phyloP scores from a whole-genome alignment of 305 asterid species.

The Plantago lanceolata region DNA sequence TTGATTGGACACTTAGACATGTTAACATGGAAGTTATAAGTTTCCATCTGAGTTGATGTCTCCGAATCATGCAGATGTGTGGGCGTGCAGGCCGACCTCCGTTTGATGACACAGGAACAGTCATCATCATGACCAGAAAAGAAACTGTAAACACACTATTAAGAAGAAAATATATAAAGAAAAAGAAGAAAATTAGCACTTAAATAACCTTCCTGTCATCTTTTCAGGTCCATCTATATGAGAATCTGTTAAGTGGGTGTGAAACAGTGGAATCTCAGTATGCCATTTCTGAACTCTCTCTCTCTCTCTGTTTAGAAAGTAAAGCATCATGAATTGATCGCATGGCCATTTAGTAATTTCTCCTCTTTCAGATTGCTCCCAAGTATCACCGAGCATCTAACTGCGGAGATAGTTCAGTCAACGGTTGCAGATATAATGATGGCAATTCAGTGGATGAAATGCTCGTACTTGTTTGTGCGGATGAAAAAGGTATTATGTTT shows the following conservation, averaged over 20 bases:
- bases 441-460: constrained; percentile 94
- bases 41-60: constrained; percentile 13
- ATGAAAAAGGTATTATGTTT: constrained; percentile 74
- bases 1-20: constrained; percentile 22
- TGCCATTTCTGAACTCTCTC: constrained; percentile 37
- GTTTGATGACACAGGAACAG: constrained; percentile 91
- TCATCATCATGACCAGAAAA: constrained; percentile 94
- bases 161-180: constrained; percentile 2
- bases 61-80: constrained; percentile 68
- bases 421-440: constrained; percentile 80
- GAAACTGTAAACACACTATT: constrained; percentile 63
- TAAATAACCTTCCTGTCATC: constrained; percentile 22
- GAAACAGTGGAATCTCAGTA: constrained; percentile 99
- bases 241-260: constrained; percentile 86
- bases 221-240: constrained; percentile 86
- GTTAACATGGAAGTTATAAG: constrained; percentile 11
- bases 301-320: too few species aligned
- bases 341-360: constrained; percentile 28
- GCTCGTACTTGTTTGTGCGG: constrained; percentile 90
- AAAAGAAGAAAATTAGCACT: constrained; percentile 13
- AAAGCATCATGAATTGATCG: too few species aligned
- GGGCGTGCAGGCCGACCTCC: constrained; percentile 99
- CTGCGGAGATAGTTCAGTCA: constrained; percentile 95
- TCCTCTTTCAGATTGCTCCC: constrained; percentile 72
- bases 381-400: constrained; percentile 84